These are phyloP conservation scores for Chiua sp. DNA, from an alignment of 1,284 basidiomycete species.

Conservation along the genomic window DNA sequence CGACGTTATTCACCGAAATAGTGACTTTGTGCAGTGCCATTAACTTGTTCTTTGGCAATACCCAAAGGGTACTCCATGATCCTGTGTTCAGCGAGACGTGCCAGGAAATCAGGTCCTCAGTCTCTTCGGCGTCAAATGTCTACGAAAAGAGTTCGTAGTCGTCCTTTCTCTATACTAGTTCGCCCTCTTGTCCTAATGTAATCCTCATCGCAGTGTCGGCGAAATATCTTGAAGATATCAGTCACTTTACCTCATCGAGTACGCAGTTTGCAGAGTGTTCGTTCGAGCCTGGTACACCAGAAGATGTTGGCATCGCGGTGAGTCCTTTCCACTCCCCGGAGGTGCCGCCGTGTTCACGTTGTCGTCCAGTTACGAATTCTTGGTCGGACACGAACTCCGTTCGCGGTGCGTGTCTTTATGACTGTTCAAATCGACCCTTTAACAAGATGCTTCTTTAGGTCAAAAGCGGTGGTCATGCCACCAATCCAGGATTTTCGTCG, in stretches of 20 bases:
- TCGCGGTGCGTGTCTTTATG: not conserved
- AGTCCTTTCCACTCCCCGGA: not conserved
- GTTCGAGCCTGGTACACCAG: conserved; percentile 47
- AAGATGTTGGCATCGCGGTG: not conserved
- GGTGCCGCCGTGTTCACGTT: too few relatives aligned
- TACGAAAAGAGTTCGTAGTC: conserved; percentile 29
- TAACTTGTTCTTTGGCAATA: too few relatives aligned
- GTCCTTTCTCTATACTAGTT: not conserved
- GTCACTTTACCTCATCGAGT: conserved; percentile 54
- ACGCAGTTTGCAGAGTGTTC: conserved; percentile 48
- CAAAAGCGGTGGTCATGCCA: conserved; percentile 21
- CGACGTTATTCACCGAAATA: too few relatives aligned
- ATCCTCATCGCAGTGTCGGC: conserved; percentile 6
- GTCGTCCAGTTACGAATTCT: not conserved
- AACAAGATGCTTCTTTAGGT: conserved; percentile 3
- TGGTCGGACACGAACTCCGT: not conserved
- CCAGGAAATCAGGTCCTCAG: not conserved
- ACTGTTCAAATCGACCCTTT: too few relatives aligned
- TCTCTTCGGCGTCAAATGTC: conserved; percentile 11
- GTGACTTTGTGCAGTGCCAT: too few relatives aligned
- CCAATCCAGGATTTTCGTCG: conserved; percentile 25
- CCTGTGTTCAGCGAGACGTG: not conserved
- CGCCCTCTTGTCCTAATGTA: not conserved
- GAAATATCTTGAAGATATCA: conserved; percentile 44
- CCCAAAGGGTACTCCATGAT: too few relatives aligned